Evolutionary conservation across 257 asterid genomes (phyloP).

Genomic region (Solanum etuberosum): DNA sequence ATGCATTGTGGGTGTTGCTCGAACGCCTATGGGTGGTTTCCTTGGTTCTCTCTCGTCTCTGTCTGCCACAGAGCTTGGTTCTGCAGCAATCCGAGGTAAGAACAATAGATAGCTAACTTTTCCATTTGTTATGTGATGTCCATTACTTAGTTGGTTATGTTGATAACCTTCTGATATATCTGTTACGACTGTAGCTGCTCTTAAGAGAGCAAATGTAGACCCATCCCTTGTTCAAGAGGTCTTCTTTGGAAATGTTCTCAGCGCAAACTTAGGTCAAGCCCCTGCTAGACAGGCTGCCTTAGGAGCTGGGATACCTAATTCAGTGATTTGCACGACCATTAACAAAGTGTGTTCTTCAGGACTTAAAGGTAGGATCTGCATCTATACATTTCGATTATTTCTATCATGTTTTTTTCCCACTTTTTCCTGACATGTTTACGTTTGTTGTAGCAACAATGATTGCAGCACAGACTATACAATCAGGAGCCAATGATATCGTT

Average conservation of each 20-base stretch:
- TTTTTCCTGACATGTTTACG: not conserved
- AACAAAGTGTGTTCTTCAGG: conserved; percentile 97
- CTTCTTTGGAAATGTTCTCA: conserved; percentile 87
- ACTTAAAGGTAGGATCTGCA: conserved; percentile 59
- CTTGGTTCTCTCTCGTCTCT: conserved; percentile 87
- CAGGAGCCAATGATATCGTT: conserved; percentile 75
- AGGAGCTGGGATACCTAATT: conserved; percentile 81
- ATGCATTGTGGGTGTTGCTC: conserved; percentile 88
- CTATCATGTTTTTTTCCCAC: not conserved
- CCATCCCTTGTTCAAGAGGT: conserved; percentile 89
- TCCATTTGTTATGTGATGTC: not conserved
- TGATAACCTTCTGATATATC: not conserved
- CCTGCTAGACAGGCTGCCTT: conserved; percentile 99
- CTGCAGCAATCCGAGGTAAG: conserved; percentile 67
- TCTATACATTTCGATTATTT: not conserved
- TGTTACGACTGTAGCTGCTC: conserved; percentile 55
- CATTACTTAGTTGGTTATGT: not conserved
- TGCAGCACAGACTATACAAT: conserved; percentile 74
- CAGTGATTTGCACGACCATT: conserved; percentile 84
- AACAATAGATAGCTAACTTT: not conserved
- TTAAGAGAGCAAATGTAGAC: conserved; percentile 68
- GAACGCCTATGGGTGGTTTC: conserved; percentile 86
- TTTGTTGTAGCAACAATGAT: conserved; percentile 66
- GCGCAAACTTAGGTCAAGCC: conserved; percentile 99
- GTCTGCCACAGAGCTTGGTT: conserved; percentile 91